These are phyloP conservation scores for Coemansia sp. DNA, from an alignment of 192 early-diverging fungal species.

Conservation along the genomic window DNA sequence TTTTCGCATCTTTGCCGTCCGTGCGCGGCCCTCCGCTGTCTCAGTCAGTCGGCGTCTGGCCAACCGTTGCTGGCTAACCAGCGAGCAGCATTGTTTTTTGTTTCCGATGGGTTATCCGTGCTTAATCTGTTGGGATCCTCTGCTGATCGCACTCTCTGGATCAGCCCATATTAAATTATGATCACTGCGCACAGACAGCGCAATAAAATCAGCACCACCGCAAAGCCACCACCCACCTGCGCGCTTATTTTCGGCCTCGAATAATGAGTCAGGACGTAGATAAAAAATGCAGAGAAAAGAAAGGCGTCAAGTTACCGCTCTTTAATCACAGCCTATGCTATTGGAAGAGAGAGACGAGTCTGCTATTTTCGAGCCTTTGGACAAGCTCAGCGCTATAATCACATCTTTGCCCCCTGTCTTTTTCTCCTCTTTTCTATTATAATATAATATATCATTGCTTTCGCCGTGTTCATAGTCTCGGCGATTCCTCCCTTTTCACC, in stretches of 20 bases:
- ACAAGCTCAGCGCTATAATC: not conserved
- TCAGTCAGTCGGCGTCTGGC: no score
- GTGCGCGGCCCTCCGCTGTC: no score
- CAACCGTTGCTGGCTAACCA: no score
- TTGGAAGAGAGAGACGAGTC: no score
- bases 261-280: not conserved
- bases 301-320: not conserved
- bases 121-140: not conserved
- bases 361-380: not conserved
- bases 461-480: no score
- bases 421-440: not conserved
- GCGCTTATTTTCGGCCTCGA: no score
- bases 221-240: not conserved
- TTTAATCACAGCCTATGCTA: not conserved
- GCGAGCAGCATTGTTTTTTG: not conserved
- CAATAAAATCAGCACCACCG: no score
- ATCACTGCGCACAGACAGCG: no score
- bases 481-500: no score
- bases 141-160: not conserved
- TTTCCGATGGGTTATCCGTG: not conserved
- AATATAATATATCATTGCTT: not conserved
- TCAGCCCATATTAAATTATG: not conserved
- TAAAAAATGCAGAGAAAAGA: not conserved
- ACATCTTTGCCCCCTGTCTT: not conserved
- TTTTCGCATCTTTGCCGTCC: no score